Conservation (phyloP, 257 asterid genomes). For the Solanum verrucosum region DNA sequence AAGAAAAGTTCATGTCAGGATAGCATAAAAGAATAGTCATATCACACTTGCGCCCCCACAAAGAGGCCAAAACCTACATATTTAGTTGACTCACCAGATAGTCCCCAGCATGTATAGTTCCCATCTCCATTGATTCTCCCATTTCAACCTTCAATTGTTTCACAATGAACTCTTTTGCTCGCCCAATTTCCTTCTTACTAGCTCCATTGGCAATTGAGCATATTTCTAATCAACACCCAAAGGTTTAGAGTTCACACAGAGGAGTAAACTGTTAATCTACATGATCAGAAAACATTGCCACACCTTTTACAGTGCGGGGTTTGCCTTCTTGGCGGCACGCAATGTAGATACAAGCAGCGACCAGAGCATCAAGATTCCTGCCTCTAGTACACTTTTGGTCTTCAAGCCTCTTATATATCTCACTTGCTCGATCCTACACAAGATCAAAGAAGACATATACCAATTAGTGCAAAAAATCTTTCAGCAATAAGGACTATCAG, state of each 20-base stretch:
- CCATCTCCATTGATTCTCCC: slow-evolving; percentile 90
- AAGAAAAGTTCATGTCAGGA: neutral
- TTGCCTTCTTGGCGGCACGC: slow-evolving; percentile 90
- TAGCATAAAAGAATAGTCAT: neutral
- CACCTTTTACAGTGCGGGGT: slow-evolving; percentile 94
- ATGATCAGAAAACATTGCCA: slow-evolving; percentile 15
- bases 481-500: neutral
- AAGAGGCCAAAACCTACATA: neutral
- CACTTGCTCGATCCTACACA: slow-evolving; percentile 76
- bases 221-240: slow-evolving; percentile 58
- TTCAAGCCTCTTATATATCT: slow-evolving; percentile 75
- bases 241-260: slow-evolving; percentile 33
- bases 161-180: slow-evolving; percentile 86
- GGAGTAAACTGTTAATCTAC: slow-evolving; percentile 11
- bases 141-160: slow-evolving; percentile 88
- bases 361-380: slow-evolving; percentile 77
- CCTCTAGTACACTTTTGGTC: slow-evolving; percentile 94
- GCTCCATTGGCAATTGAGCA: slow-evolving; percentile 90
- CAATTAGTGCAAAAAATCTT: neutral
- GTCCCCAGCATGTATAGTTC: slow-evolving; percentile 87
- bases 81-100: slow-evolving; percentile 52
- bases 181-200: slow-evolving; percentile 83
- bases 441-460: neutral
- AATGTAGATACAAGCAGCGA: slow-evolving; percentile 85
- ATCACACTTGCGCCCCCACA: neutral